These are phyloP conservation scores for Hypoxylon lenormandii DNA, from an alignment of 495 filamentous ascomycete species.

Conservation along the genomic window DNA sequence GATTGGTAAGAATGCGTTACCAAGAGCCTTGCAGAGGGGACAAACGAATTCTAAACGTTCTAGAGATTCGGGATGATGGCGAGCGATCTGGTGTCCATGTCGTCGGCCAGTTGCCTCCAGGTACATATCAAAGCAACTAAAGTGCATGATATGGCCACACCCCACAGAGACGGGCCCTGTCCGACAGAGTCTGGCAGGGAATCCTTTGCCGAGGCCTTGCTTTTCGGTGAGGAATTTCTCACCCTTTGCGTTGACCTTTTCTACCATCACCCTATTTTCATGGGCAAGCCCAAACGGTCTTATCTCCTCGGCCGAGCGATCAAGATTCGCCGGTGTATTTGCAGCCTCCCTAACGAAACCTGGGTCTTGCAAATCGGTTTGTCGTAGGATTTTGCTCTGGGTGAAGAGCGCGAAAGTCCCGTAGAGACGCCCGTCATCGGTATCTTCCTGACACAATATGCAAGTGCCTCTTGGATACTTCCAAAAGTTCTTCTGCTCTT, in stretches of 20 bases:
- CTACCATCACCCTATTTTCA: slow-evolving; percentile 81
- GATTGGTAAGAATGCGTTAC: slow-evolving; percentile 94
- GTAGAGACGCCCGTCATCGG: slow-evolving; percentile 86
- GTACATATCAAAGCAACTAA: slow-evolving; percentile 91
- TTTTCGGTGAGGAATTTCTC: slow-evolving; percentile 76
- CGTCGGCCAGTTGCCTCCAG: slow-evolving; percentile 81
- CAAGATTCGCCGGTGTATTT: slow-evolving; percentile 79
- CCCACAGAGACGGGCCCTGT: slow-evolving; percentile 88
- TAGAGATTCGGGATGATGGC: slow-evolving; percentile 86
- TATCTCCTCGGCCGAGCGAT: slow-evolving; percentile 81
- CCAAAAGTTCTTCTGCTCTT: slow-evolving; percentile 79
- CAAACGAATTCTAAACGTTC: slow-evolving; percentile 89
- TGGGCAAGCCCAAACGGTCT: slow-evolving; percentile 90
- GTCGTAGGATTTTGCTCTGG: slow-evolving; percentile 85
- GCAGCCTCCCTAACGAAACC: slow-evolving; percentile 87
- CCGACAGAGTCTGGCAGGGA: slow-evolving; percentile 72
- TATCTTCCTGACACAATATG: slow-evolving; percentile 96
- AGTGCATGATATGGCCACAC: slow-evolving; percentile 99
- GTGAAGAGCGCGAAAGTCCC: slow-evolving; percentile 91
- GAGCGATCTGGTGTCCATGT: slow-evolving; percentile 89
- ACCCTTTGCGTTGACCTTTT: slow-evolving; percentile 78
- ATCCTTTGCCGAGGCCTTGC: slow-evolving; percentile 88
- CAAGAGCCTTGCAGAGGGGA: slow-evolving; percentile 96
- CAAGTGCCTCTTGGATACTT: slow-evolving; percentile 95
- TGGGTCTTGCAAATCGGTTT: slow-evolving; percentile 81